phyloP scores from a whole-genome alignment of 176 grass and related monocot species.

The Avena eriantha region DNA sequence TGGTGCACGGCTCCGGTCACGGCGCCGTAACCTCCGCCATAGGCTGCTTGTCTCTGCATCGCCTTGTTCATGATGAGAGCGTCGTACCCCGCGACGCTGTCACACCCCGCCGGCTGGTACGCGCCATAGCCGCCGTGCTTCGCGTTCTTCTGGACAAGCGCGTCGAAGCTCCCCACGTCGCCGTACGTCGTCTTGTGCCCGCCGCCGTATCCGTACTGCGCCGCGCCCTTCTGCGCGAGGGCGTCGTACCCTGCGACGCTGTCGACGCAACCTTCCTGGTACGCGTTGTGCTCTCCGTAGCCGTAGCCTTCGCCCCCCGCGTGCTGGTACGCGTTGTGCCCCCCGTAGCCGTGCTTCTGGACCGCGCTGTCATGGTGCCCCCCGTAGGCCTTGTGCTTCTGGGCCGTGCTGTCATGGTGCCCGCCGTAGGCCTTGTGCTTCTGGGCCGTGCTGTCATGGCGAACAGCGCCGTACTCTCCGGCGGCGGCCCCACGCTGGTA shows the following conservation, averaged over 20 bases:
- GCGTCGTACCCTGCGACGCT: background rate
- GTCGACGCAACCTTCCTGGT: conserved; percentile 18
- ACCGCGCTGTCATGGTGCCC: too few species aligned
- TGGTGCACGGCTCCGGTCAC: background rate
- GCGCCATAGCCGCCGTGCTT: background rate
- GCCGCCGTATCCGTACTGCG: background rate
- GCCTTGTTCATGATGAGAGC: background rate
- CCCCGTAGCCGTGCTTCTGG: background rate
- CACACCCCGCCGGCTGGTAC: background rate
- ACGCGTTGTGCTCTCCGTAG: background rate
- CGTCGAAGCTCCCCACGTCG: background rate
- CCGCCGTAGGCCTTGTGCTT: background rate
- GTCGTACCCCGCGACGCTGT: background rate
- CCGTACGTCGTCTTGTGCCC: background rate
- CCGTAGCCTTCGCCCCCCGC: background rate
- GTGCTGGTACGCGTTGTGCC: background rate
- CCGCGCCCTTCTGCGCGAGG: too few species aligned
- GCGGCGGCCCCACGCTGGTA: background rate
- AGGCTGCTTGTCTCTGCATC: background rate
- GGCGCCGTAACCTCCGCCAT: background rate
- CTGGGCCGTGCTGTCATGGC: background rate
- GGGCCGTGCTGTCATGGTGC: background rate
- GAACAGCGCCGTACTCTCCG: background rate
- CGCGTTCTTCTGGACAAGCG: background rate
- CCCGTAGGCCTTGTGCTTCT: too few species aligned